Percentiles rank a stretch among this genome's conserved stretches.
These are phyloP conservation scores for Saussurea involucrata DNA, from an alignment of 129 eudicot species.

Conservation along the genomic window DNA sequence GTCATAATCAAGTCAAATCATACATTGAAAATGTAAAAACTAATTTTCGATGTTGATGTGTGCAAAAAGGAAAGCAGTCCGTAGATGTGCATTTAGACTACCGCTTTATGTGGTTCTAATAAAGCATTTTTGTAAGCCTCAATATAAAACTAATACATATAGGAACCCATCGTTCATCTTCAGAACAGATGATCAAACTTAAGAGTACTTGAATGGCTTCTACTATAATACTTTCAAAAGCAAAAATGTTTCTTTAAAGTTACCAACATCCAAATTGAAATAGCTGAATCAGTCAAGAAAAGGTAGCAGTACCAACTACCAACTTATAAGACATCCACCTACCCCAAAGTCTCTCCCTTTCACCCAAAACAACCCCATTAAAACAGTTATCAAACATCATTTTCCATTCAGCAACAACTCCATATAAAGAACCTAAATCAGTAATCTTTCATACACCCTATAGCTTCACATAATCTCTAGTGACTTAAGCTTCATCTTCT, in stretches of 20 bases:
- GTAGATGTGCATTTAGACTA: too few relatives aligned
- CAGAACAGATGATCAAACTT: not conserved
- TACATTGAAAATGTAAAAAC: too few relatives aligned
- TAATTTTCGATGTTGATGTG: too few relatives aligned
- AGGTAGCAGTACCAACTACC: not conserved
- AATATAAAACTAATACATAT: not conserved
- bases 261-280: not conserved
- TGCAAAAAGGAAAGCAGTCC: too few relatives aligned
- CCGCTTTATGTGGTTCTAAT: not conserved
- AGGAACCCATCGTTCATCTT: not conserved
- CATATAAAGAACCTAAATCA: not conserved
- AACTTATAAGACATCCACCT: not conserved
- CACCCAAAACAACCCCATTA: not conserved
- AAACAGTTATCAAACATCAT: not conserved
- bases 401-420: not conserved
- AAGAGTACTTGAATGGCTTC: not conserved
- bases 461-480: not conserved
- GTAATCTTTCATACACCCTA: not conserved
- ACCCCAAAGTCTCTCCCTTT: not conserved
- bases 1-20: too few relatives aligned
- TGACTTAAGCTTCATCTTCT: not conserved
- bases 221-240: not conserved
- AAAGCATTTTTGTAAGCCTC: not conserved
- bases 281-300: not conserved
- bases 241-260: not conserved